A percentile compares a stretch with the other conserved stretches of the same genome.
Conservation (phyloP, 2,329 filamentous ascomycete genomes). For the Pseudogymnoascus sp. region DNA sequence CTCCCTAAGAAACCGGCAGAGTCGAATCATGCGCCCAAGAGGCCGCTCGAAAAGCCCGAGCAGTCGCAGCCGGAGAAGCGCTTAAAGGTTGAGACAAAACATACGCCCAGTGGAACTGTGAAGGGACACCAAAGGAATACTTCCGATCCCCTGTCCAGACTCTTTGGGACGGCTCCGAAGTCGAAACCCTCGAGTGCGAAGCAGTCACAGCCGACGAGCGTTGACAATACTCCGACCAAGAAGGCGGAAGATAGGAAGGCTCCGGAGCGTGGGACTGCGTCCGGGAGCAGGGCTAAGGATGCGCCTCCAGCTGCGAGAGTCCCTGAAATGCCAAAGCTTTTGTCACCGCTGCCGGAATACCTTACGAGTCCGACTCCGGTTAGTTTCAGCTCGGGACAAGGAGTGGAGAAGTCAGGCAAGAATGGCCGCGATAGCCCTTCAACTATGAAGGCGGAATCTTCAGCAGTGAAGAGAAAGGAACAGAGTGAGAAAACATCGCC, state of each 20-base stretch:
- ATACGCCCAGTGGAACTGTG: neutral
- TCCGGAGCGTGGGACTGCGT: neutral
- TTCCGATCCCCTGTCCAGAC: neutral
- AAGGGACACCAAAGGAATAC: neutral
- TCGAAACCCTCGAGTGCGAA: neutral
- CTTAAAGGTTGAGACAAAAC: constrained; percentile 19
- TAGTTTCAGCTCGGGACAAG: neutral
- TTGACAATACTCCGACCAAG: neutral
- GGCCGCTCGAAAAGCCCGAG: constrained; percentile 21
- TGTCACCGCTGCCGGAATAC: neutral
- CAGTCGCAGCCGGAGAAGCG: constrained; percentile 23
- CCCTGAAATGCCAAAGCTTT: neutral
- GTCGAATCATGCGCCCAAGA: constrained; percentile 18
- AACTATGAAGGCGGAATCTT: neutral
- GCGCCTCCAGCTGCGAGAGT: neutral
- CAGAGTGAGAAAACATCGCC: neutral
- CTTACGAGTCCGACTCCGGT: neutral
- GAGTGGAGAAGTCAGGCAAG: neutral
- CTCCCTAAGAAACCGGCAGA: neutral
- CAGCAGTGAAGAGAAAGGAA: neutral
- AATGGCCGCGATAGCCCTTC: neutral
- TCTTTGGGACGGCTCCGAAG: neutral
- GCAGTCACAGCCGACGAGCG: neutral
- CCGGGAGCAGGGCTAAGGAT: neutral
- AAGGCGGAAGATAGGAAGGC: neutral